Percentiles rank a stretch among this genome's conserved stretches.
Evolutionary conservation across 345 rosid genomes (phyloP).

Genomic region (Excoecaria agallocha): DNA sequence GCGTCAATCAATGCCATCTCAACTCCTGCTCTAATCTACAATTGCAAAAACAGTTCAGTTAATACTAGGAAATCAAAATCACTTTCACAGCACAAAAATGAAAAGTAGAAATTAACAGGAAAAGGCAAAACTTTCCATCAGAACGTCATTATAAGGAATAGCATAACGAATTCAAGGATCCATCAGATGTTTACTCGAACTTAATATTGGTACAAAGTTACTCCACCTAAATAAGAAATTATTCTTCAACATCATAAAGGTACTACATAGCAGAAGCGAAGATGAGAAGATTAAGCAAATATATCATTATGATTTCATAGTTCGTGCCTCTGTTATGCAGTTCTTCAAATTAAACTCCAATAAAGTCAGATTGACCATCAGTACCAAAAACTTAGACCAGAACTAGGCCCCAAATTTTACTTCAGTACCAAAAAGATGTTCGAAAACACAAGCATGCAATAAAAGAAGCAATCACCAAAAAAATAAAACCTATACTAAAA

Average conservation of each 20-base stretch:
- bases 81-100: background rate
- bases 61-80: conserved; percentile 3
- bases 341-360: background rate
- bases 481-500: background rate
- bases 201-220: background rate
- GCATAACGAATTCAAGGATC: background rate
- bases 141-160: background rate
- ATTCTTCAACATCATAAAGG: background rate
- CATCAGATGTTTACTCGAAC: background rate
- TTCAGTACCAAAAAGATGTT: background rate
- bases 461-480: background rate
- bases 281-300: background rate
- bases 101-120: background rate
- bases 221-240: background rate
- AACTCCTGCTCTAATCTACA: conserved; percentile 80
- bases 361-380: background rate
- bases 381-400: background rate
- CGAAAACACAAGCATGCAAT: background rate
- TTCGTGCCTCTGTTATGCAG: background rate
- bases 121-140: background rate
- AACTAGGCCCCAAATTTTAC: background rate
- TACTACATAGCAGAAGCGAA: background rate
- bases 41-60: conserved; percentile 25
- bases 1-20: conserved; percentile 97
- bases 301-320: background rate